These are phyloP conservation scores for Anethum foeniculum DNA, from an alignment of 140 eudicot species.

Conservation along the genomic window DNA sequence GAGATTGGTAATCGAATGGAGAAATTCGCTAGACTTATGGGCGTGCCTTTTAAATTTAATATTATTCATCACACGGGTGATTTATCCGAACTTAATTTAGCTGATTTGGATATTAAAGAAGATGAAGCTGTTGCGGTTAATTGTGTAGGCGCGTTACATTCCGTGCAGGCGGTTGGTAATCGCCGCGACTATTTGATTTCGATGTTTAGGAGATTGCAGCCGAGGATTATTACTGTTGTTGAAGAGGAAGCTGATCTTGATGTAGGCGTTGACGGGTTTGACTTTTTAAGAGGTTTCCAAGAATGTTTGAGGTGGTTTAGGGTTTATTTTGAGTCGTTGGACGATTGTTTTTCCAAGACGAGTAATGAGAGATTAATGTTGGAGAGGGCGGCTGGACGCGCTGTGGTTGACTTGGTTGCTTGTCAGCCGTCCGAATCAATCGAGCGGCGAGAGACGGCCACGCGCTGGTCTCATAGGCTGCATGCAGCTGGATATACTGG, in stretches of 20 bases:
- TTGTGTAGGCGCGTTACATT: conserved; percentile 59
- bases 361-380: conserved; percentile 84
- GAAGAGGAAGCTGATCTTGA: conserved; percentile 94
- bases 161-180: conserved; percentile 24
- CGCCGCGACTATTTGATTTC: conserved; percentile 54
- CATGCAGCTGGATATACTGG: conserved; percentile 40
- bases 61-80: conserved; percentile 70
- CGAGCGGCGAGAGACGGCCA: conserved; percentile 81
- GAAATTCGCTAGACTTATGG: conserved; percentile 89
- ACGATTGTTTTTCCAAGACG: conserved; percentile 64
- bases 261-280: conserved; percentile 51
- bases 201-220: conserved; percentile 45
- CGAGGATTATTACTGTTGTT: conserved; percentile 66
- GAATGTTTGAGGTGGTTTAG: conserved; percentile 86
- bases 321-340: conserved; percentile 77
- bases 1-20: conserved; percentile 86
- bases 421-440: conserved; percentile 53
- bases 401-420: conserved; percentile 73
- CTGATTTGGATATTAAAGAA: conserved; percentile 37
- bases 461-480: conserved; percentile 59
- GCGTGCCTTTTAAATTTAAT: conserved; percentile 72
- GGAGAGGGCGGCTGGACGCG: conserved; percentile 82
- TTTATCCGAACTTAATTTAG: conserved; percentile 49
- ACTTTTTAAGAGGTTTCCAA: conserved; percentile 65
- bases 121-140: conserved; percentile 85